Evolutionary conservation across 805 yeast species (phyloP).

Genomic region (Wickerhamomyces kurtzmanii): DNA sequence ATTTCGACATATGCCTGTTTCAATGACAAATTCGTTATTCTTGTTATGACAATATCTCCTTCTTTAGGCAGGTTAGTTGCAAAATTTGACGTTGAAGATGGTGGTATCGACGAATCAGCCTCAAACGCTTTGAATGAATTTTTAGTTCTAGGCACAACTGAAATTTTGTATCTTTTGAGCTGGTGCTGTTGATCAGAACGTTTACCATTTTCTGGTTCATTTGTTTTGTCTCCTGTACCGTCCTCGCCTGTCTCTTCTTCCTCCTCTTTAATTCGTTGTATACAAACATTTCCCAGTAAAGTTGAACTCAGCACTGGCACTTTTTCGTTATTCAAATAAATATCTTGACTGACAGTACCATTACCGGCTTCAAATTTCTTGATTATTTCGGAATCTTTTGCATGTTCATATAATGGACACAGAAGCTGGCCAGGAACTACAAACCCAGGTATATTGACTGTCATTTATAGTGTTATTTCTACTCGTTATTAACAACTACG

Average conservation of each 20-base stretch:
- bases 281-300: slow-evolving; percentile 45
- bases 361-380: slow-evolving; percentile 48
- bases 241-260: slow-evolving; percentile 6
- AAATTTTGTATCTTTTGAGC: slow-evolving; percentile 13
- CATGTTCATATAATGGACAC: slow-evolving; percentile 40
- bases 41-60: slow-evolving; percentile 72
- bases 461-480: slow-evolving; percentile 6
- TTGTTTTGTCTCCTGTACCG: slow-evolving; percentile 3
- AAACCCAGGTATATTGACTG: slow-evolving; percentile 27
- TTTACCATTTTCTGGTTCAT: slow-evolving; percentile 1
- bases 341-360: slow-evolving; percentile 47
- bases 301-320: slow-evolving; percentile 46
- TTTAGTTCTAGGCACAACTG: slow-evolving; percentile 17
- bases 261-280: slow-evolving; percentile 13
- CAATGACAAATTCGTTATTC: slow-evolving; percentile 55
- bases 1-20: slow-evolving; percentile 78
- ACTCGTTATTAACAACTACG: no score
- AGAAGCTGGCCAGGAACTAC: slow-evolving; percentile 81
- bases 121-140: slow-evolving; percentile 7
- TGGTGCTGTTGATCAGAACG: no score
- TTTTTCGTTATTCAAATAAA: slow-evolving; percentile 26
- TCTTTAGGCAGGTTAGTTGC: slow-evolving; percentile 64
- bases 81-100: slow-evolving; percentile 16
- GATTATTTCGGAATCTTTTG: slow-evolving; percentile 20
- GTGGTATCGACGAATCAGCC: slow-evolving; percentile 5